phyloP scores from a whole-genome alignment of 1,284 basidiomycete species.

The Exobasidium rhododendri region DNA sequence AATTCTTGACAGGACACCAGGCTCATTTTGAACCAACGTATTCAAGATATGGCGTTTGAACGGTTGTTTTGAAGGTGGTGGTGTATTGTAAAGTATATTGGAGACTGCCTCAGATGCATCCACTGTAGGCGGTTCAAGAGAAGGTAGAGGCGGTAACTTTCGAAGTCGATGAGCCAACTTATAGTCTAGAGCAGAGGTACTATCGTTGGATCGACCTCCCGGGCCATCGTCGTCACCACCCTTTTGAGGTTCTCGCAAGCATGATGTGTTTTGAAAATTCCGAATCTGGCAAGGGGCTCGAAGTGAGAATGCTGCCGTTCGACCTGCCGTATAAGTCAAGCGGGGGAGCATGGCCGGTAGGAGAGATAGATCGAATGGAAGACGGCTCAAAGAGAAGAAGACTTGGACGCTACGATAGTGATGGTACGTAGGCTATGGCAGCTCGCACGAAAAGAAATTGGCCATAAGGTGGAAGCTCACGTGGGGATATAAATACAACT shows the following conservation, averaged over 20 bases:
- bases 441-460: no score
- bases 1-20: slow-evolving; percentile 94
- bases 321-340: background rate
- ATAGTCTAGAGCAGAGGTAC: slow-evolving; percentile 78
- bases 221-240: slow-evolving; percentile 1
- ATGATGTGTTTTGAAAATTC: background rate
- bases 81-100: slow-evolving; percentile 68
- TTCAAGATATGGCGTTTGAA: slow-evolving; percentile 97
- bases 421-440: no score
- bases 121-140: slow-evolving; percentile 49
- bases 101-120: slow-evolving; percentile 53
- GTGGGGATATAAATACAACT: no score
- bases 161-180: slow-evolving; percentile 65
- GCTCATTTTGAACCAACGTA: slow-evolving; percentile 98
- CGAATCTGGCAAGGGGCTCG: background rate
- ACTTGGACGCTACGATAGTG: no score
- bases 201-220: background rate
- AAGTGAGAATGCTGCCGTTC: background rate
- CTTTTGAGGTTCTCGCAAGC: background rate
- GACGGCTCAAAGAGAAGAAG: no score
- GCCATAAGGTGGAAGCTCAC: no score
- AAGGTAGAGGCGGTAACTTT: slow-evolving; percentile 52
- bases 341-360: background rate
- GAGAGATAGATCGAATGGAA: no score
- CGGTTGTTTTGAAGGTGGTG: slow-evolving; percentile 83